Base-by-base conservation (phyloP, 176 grass and related monocot genomes). In the Ensete ventricosum region DNA sequence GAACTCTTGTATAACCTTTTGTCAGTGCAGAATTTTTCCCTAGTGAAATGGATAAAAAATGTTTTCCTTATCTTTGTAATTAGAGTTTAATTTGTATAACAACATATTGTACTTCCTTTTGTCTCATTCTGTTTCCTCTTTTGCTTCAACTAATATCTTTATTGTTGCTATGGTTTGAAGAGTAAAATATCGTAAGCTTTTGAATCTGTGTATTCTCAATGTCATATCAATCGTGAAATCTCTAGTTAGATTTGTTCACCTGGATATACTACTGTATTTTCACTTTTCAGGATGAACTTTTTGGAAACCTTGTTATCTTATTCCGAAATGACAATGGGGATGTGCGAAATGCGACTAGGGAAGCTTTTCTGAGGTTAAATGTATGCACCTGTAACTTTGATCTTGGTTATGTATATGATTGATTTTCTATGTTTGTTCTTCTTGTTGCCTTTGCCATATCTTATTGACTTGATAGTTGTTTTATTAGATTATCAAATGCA, bases 341-440 rank as follows among this genome's bases (percentile, higher is more conserved):
- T 69, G 81, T 98, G 64, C 85, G 94, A 85, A 89, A 93, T 88
- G 90, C 82, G 9, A 79, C 90, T 74, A 85, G 84, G 77, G 90
- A 90, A 79, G 78, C 82, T 78, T 34, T 98, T 52, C 81, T 93
- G 53, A 60, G 72, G 73, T 73, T 91, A 69, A 87, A 93, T 93
- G 94, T 98, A 60, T 1, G 69, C 43, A 53, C 14, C 73, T 69
- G 79, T 84, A 25, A 84, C 72, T 69, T 73, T 70, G 29, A 55
- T 57, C 74, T 13, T 76, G 17, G 64, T 16, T 58, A 49, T 76
- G 23, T 29, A 62, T 54, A 7, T 67, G 16, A 54, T 48, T 68
- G 23, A 11, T 69, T 43, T 27, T n/a, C 20, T 20, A 23, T 53
- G 11, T n/a, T n/a, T 68, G 23, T 21, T 34, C 16, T 11, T 16